Base-by-base conservation (phyloP, 2,329 filamentous ascomycete genomes). In the Sclerotinia spermophila region DNA sequence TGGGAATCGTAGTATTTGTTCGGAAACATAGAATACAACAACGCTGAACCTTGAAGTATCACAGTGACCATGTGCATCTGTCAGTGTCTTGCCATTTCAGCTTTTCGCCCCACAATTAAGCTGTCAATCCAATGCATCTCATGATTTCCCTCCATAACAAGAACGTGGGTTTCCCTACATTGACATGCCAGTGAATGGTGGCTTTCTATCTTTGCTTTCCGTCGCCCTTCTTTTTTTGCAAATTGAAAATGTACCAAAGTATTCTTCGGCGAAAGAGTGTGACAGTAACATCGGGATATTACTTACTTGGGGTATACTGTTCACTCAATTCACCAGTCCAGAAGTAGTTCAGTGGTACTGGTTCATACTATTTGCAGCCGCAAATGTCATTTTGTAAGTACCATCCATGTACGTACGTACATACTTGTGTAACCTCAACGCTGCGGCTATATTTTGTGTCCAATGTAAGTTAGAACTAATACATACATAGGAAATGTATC, bases 391-490 rank as follows among this genome's bases (percentile, higher is more conserved):
- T 40, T 40, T 35, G 44, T 27, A 53, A 27, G 62, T 66, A 42
- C 5, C n/a, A 30, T n/a, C n/a, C n/a, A n/a, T n/a, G n/a, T n/a
- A n/a, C n/a, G n/a, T n/a, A n/a, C n/a, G n/a, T n/a, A n/a, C 17
- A 24, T 42, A 66, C n/a, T 8, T 66, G 40, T 30, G 62, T 55
- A 66, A 66, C 45, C 40, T 62, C 15, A 53, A 53, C 10, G n/a
- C 62, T 30, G 62, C 62, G 45, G 62, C 35, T 66, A 53, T 53
- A 42, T 42, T 66, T 10, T 66, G 62, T 66, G n/a, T 66, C 40
- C 45, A 17, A 21, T 53, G 45, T 40, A n/a, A n/a, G n/a, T n/a
- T n/a, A n/a, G n/a, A n/a, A n/a, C n/a, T n/a, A n/a, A n/a, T n/a
- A n/a, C n/a, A n/a, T n/a, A 53, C 33, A 21, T 38, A 0, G 21